Conservation (phyloP, 257 asterid genomes). For the Fraxinus americana region DNA sequence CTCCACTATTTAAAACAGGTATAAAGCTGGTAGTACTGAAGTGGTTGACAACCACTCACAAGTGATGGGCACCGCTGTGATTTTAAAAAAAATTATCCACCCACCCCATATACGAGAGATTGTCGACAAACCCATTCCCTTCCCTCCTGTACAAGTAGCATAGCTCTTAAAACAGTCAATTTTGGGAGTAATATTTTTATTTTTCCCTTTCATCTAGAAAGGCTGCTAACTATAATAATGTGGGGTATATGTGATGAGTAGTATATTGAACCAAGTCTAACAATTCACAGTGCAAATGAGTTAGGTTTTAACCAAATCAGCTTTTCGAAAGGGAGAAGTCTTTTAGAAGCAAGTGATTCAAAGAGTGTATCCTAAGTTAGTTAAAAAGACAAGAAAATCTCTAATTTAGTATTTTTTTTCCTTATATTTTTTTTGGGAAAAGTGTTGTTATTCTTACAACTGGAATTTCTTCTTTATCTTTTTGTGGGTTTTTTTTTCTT, state of each 20-base stretch:
- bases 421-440: neutral
- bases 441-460: neutral
- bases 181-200: too few species aligned
- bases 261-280: neutral
- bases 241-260: too few species aligned
- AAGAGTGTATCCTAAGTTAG: constrained; percentile 69
- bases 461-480: neutral
- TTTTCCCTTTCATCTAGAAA: neutral
- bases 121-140: too few species aligned
- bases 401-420: too few species aligned
- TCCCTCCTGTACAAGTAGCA: too few species aligned
- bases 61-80: too few species aligned
- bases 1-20: too few species aligned
- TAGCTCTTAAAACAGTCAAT: too few species aligned
- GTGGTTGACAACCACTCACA: too few species aligned
- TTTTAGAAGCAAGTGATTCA: constrained; percentile 53
- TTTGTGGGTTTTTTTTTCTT: neutral
- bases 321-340: constrained; percentile 36
- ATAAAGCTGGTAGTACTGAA: too few species aligned
- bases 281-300: constrained; percentile 11
- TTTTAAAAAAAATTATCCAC: too few species aligned
- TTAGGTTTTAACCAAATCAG: neutral
- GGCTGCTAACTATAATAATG: neutral
- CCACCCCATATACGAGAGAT: too few species aligned
- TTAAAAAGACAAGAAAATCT: constrained; percentile 12